Conservation (phyloP, 176 grass and related monocot genomes). For the Bolboschoenus planiculmis region DNA sequence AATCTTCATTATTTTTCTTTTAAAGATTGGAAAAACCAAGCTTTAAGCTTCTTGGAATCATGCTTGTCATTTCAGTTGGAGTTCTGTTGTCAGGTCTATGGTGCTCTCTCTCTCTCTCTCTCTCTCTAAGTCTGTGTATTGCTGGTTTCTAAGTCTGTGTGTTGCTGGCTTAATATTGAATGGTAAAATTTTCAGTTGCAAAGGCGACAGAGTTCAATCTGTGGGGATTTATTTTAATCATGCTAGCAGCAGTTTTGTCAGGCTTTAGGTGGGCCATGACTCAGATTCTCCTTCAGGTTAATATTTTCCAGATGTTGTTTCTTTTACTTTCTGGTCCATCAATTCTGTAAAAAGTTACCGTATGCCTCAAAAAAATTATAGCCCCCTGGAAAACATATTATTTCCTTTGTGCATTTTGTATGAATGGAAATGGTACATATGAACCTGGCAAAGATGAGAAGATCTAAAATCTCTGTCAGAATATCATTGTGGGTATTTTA, state of each 20-base stretch:
- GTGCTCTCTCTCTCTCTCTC: background rate
- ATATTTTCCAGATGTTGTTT: background rate
- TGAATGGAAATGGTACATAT: background rate
- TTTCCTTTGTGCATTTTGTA: background rate
- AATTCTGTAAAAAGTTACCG: background rate
- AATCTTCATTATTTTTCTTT: conserved; percentile 21
- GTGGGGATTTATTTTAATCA: conserved; percentile 97
- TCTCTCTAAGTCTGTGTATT: background rate
- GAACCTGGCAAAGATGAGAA: background rate
- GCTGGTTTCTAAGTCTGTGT: conserved; percentile 8
- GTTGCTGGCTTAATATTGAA: conserved; percentile 20
- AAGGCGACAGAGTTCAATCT: conserved; percentile 83
- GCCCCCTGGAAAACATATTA: background rate
- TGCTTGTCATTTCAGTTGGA: conserved; percentile 76
- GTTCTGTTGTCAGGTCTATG: conserved; percentile 83
- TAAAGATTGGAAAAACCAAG: conserved; percentile 92
- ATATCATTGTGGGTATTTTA: background rate
- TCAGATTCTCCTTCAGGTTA: conserved; percentile 98
- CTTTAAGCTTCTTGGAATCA: conserved; percentile 84
- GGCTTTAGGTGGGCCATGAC: conserved; percentile 98
- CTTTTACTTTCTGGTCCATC: conserved; percentile 13
- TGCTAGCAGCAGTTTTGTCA: conserved; percentile 91
- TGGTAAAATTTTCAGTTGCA: conserved; percentile 47
- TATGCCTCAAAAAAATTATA: background rate
- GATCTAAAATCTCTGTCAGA: background rate